Evolutionary conservation across 164 flowering plant genomes (phyloP).

Genomic region (Magnolia officinalis): DNA sequence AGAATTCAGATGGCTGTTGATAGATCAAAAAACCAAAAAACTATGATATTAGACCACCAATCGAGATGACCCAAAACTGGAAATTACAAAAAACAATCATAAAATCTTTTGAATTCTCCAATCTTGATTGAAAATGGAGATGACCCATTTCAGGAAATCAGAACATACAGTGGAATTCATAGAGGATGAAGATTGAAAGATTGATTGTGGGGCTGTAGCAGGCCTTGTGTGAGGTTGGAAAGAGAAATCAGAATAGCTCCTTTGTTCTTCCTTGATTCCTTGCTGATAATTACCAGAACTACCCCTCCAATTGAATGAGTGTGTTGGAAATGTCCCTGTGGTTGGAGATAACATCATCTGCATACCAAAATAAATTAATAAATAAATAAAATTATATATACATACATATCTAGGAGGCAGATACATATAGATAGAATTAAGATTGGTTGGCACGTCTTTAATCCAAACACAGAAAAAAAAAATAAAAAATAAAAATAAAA

Average conservation of each 20-base stretch:
- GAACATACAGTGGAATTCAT: slow-evolving; percentile 33
- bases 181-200: slow-evolving; percentile 36
- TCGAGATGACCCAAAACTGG: neutral
- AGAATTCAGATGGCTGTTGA: slow-evolving; percentile 25
- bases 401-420: neutral
- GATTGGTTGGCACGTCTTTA: neutral
- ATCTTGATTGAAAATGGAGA: neutral
- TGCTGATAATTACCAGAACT: slow-evolving; percentile 24
- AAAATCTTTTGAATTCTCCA: neutral
- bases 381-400: neutral
- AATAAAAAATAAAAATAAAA: no score
- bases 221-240: slow-evolving; percentile 53
- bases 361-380: slow-evolving; percentile 4
- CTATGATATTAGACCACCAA: neutral
- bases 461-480: neutral
- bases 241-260: slow-evolving; percentile 43
- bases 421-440: neutral
- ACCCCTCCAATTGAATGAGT: slow-evolving; percentile 38
- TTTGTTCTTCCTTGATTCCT: slow-evolving; percentile 34
- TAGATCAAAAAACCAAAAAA: neutral
- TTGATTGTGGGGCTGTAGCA: slow-evolving; percentile 20
- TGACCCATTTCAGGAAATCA: neutral
- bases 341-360: slow-evolving; percentile 75
- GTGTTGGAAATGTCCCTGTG: slow-evolving; percentile 45
- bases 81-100: neutral